Evolutionary conservation across 2,329 filamentous ascomycete genomes (phyloP).

Genomic region (Fusarium kyushuense): DNA sequence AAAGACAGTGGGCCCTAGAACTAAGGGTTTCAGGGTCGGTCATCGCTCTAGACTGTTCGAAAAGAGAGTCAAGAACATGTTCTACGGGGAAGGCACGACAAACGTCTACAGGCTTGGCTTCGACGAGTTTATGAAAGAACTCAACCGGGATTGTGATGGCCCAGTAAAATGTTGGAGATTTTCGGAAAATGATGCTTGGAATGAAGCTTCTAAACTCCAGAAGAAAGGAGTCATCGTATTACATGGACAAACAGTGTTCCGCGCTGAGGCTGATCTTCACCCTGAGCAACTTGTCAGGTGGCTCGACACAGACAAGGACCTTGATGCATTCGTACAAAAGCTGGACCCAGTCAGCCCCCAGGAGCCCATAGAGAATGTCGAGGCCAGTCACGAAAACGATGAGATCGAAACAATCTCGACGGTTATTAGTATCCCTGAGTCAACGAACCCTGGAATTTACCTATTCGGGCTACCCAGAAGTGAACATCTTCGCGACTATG

Average conservation of each 20-base stretch:
- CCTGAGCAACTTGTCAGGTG: constrained; percentile 44
- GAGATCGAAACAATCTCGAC: constrained; percentile 33
- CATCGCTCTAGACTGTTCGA: constrained; percentile 36
- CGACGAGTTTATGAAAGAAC: constrained; percentile 35
- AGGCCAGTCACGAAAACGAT: constrained; percentile 3
- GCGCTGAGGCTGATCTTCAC: constrained; percentile 19
- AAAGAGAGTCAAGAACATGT: constrained; percentile 39
- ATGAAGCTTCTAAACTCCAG: not conserved
- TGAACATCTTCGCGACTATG: constrained; percentile 22
- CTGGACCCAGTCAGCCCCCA: not conserved
- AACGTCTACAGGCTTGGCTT: constrained; percentile 30
- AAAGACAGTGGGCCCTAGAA: not conserved
- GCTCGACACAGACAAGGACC: constrained; percentile 13
- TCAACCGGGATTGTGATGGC: constrained; percentile 43
- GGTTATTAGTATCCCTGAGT: constrained; percentile 12
- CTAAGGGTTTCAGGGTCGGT: not conserved
- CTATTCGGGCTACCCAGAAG: constrained; percentile 32
- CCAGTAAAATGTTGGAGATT: constrained; percentile 44
- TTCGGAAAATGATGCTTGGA: constrained; percentile 34
- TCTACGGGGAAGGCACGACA: constrained; percentile 36
- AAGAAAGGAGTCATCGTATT: not conserved
- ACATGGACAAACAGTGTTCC: not conserved
- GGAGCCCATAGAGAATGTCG: not conserved
- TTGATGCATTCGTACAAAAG: not conserved
- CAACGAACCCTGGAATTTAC: constrained; percentile 27